A percentile compares a stretch with the other conserved stretches of the same genome.
phyloP scores from a whole-genome alignment of 371 early-diverging fungal genomes.

The Smittium mucronatum region DNA sequence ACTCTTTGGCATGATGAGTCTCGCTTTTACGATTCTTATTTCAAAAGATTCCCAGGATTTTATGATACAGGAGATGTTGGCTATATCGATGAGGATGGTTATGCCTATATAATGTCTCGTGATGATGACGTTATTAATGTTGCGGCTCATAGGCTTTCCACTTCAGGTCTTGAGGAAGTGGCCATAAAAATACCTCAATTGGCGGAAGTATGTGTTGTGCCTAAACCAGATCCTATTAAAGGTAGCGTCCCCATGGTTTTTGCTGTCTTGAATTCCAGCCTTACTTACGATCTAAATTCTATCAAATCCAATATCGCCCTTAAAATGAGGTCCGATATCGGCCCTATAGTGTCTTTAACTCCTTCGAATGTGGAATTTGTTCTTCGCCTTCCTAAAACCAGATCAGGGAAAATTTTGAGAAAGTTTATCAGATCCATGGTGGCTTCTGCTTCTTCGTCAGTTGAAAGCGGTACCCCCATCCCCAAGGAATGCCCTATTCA shows the following conservation, averaged over 20 bases:
- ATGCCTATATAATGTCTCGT: constrained; percentile 68
- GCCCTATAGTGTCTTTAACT: constrained; percentile 66
- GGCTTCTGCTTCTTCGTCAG: constrained; percentile 1
- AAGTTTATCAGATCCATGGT: constrained; percentile 61
- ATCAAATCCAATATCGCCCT: constrained; percentile 36
- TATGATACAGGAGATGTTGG: constrained; percentile 80
- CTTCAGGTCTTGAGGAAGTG: constrained; percentile 80
- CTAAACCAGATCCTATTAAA: constrained; percentile 48
- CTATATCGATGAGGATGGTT: constrained; percentile 58
- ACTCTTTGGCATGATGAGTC: constrained; percentile 58
- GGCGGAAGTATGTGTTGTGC: constrained; percentile 65
- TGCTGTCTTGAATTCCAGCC: constrained; percentile 38
- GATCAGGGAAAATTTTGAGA: constrained; percentile 82
- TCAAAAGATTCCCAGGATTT: constrained; percentile 62
- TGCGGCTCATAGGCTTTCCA: constrained; percentile 85
- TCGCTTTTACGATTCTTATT: constrained; percentile 67
- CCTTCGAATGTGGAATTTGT: constrained; percentile 44
- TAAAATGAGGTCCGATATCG: constrained; percentile 47
- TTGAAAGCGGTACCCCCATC: not conserved
- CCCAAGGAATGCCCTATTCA: constrained; percentile 16
- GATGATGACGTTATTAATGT: constrained; percentile 92
- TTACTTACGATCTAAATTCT: constrained; percentile 16
- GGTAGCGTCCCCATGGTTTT: constrained; percentile 54
- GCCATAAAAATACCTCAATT: constrained; percentile 51
- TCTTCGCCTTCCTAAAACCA: constrained; percentile 77